phyloP scores from a whole-genome alignment of 306 rosid species.

The Pachyrhizus erosus region DNA sequence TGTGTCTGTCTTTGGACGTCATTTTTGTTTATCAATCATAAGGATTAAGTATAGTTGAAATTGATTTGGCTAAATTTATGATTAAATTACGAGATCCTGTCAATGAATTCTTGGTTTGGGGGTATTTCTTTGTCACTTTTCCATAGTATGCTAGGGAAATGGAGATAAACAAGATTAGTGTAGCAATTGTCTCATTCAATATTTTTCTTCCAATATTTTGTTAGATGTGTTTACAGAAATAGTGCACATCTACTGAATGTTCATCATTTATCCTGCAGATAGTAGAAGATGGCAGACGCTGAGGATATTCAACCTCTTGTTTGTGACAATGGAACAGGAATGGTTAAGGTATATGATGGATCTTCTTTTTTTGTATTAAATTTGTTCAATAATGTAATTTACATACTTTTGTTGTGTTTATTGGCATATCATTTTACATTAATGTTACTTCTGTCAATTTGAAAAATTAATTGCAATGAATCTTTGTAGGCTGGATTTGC shows the following conservation, averaged over 20 bases:
- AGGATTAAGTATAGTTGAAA: neutral
- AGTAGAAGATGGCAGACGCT: conserved; percentile 84
- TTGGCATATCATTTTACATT: conserved; percentile 12
- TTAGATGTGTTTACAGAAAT: neutral
- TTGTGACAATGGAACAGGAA: conserved; percentile 99
- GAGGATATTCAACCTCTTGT: conserved; percentile 99
- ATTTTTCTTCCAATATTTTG: neutral
- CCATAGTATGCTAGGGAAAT: conserved; percentile 11
- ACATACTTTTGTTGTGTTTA: conserved; percentile 15
- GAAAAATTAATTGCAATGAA: conserved; percentile 26
- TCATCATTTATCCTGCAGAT: conserved; percentile 42
- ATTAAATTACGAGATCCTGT: neutral
- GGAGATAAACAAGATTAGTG: neutral
- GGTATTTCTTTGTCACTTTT: neutral
- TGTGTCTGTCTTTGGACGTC: neutral
- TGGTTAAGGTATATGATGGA: conserved; percentile 81
- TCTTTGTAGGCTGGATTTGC: conserved; percentile 92
- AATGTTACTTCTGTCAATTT: conserved; percentile 10
- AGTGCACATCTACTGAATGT: conserved; percentile 22
- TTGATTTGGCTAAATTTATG: conserved; percentile 22
- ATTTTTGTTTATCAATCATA: neutral
- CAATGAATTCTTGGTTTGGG: neutral
- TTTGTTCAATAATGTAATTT: neutral
- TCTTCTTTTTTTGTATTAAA: neutral
- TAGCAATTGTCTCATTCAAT: neutral